Percentiles rank a stretch among this genome's conserved stretches.
Evolutionary conservation across 2,329 filamentous ascomycete species (phyloP).

Genomic region (Cyclaneusma minus): DNA sequence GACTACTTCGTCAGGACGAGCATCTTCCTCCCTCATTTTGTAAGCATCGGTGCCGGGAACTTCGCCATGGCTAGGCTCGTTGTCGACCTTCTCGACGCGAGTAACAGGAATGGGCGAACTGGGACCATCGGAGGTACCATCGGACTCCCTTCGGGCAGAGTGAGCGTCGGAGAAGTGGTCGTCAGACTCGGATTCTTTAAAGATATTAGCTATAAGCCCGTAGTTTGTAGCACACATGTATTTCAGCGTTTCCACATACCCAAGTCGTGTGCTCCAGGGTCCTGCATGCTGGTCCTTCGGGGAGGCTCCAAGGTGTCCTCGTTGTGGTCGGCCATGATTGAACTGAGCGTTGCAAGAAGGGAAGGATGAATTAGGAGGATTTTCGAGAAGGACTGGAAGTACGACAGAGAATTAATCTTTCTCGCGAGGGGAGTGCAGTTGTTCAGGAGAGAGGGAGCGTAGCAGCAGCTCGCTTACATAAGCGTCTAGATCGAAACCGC

Average conservation of each 20-base stretch:
- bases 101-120: slow-evolving; percentile 40
- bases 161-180: slow-evolving; percentile 57
- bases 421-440: no score
- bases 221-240: slow-evolving; percentile 1
- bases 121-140: no score
- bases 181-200: slow-evolving; percentile 40
- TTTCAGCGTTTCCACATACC: slow-evolving; percentile 23
- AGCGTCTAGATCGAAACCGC: no score
- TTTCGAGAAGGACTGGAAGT: slow-evolving; percentile 1
- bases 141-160: slow-evolving; percentile 29
- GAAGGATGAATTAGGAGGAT: slow-evolving; percentile 2
- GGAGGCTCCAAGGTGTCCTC: slow-evolving; percentile 25
- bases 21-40: slow-evolving; percentile 37
- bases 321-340: slow-evolving; percentile 15
- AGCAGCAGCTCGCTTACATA: no score
- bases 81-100: slow-evolving; percentile 41
- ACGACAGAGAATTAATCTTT: no score
- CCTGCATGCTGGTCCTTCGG: slow-evolving; percentile 25
- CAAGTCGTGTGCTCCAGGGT: slow-evolving; percentile 44
- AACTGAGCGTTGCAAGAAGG: no score
- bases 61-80: slow-evolving; percentile 42
- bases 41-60: slow-evolving; percentile 45
- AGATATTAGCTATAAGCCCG: neutral
- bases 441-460: no score
- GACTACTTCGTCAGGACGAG: slow-evolving; percentile 44